A percentile compares a stretch with the other conserved stretches of the same genome.
These are phyloP conservation scores for Hemisphaericaspora xylanilytica DNA, from an alignment of 1,139 yeast species.

Conservation along the genomic window DNA sequence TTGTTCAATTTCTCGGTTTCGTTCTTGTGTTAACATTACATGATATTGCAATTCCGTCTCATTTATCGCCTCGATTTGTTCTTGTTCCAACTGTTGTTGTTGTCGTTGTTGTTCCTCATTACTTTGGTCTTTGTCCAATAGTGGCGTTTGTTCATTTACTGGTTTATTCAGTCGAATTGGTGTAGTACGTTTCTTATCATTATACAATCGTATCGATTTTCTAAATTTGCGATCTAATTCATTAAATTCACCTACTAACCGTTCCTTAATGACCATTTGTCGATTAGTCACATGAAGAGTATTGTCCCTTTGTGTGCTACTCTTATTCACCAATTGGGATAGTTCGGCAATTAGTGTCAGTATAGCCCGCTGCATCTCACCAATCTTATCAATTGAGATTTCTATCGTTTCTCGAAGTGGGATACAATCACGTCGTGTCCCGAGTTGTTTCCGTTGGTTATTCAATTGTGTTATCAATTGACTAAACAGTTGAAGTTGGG, in stretches of 20 bases:
- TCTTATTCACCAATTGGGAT: conserved; percentile 33
- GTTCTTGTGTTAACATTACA: conserved; percentile 61
- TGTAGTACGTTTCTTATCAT: conserved; percentile 30
- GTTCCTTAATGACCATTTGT: conserved; percentile 41
- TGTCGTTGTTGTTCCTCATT: conserved; percentile 21
- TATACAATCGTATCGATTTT: conserved; percentile 25
- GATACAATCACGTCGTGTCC: conserved; percentile 52
- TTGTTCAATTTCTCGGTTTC: conserved; percentile 68
- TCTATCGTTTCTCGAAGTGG: conserved; percentile 42
- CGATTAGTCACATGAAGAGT: conserved; percentile 28
- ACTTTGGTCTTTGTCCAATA: conserved; percentile 15
- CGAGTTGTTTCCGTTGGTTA: conserved; percentile 48
- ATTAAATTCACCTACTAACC: conserved; percentile 36
- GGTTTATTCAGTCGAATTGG: conserved; percentile 18
- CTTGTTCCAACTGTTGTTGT: conserved; percentile 20
- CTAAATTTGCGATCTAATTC: conserved; percentile 39
- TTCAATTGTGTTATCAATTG: conserved; percentile 49
- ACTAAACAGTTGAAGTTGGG: conserved; percentile 50
- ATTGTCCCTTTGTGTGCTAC: conserved; percentile 17
- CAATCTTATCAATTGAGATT: conserved; percentile 24
- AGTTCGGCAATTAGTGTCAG: conserved; percentile 30
- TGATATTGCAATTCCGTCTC: conserved; percentile 77
- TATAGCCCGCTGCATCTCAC: conserved; percentile 34
- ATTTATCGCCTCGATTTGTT: conserved; percentile 38
- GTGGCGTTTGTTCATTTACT: conserved; percentile 23